Conservation (phyloP, 2,329 filamentous ascomycete species). For the Fusarium multiceps region DNA sequence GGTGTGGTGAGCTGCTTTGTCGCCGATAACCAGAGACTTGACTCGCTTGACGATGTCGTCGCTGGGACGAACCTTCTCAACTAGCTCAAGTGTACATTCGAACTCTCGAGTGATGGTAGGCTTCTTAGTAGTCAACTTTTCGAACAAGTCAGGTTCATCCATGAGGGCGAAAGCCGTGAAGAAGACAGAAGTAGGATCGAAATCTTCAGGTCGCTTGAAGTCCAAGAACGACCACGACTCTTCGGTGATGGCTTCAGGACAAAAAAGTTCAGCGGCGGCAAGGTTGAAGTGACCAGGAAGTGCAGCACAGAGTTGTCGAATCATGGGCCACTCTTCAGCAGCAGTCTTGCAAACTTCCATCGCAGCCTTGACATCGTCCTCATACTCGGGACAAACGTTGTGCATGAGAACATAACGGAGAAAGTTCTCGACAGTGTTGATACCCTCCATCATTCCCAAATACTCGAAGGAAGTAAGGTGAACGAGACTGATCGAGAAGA, state of each 20-base stretch:
- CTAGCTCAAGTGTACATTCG: constrained; percentile 71
- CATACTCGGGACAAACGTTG: constrained; percentile 86
- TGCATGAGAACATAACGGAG: constrained; percentile 88
- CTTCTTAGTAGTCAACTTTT: constrained; percentile 38
- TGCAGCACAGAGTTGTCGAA: constrained; percentile 60
- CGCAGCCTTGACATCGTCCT: constrained; percentile 72
- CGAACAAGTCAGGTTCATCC: constrained; percentile 48
- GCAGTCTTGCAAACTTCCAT: constrained; percentile 74
- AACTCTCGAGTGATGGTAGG: constrained; percentile 57
- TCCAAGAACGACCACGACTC: constrained; percentile 46
- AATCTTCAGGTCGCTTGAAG: constrained; percentile 52
- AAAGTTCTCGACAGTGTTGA: constrained; percentile 83
- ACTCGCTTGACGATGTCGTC: constrained; percentile 57
- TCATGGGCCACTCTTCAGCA: constrained; percentile 72
- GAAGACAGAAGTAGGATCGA: constrained; percentile 57
- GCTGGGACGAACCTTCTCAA: constrained; percentile 59
- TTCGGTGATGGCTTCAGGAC: constrained; percentile 47
- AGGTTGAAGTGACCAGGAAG: constrained; percentile 85
- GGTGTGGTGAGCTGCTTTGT: constrained; percentile 50
- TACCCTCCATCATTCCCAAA: constrained; percentile 65
- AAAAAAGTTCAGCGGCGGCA: constrained; percentile 77
- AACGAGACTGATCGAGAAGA: constrained; percentile 72
- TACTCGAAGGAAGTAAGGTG: constrained; percentile 67
- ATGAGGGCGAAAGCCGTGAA: constrained; percentile 58
- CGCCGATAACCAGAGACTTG: constrained; percentile 52